Conservation (phyloP, 176 grass and related monocot genomes). For the Otatea glauca region DNA sequence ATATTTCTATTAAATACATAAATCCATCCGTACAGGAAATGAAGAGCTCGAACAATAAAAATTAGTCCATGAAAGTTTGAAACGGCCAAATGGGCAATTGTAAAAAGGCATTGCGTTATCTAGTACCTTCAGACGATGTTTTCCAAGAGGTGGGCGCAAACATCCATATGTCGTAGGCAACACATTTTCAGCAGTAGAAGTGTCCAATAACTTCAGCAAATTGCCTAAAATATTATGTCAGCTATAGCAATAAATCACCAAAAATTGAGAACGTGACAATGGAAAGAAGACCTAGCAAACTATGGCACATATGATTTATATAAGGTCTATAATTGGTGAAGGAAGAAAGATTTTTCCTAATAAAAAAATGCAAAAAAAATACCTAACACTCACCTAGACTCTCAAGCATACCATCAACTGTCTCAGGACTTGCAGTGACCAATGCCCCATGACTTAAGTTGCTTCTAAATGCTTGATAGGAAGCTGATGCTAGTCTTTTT, state of each 20-base stretch:
- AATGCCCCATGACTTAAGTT: constrained; percentile 90
- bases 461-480: constrained; percentile 96
- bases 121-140: constrained; percentile 89
- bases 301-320: constrained; percentile 7
- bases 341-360: background rate
- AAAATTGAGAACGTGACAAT: background rate
- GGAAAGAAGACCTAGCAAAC: background rate
- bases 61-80: background rate
- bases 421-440: constrained; percentile 88
- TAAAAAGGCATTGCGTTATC: constrained; percentile 27
- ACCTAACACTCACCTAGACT: constrained; percentile 70
- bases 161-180: constrained; percentile 91
- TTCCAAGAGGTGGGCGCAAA: constrained; percentile 85
- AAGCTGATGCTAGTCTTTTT: constrained; percentile 87
- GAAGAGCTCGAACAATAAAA: background rate
- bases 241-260: constrained; percentile 40
- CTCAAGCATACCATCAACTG: constrained; percentile 88
- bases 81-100: constrained; percentile 15
- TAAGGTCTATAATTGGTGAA: constrained; percentile 27
- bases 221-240: constrained; percentile 61
- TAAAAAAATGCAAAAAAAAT: constrained; percentile 23
- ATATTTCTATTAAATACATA: constrained; percentile 25
- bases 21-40: constrained; percentile 27
- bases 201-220: constrained; percentile 83
- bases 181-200: constrained; percentile 59